Percentiles rank a stretch among this genome's conserved stretches.
Conservation (phyloP, 169 alveolate genomes). For the Plasmodium billcollinsi region DNA sequence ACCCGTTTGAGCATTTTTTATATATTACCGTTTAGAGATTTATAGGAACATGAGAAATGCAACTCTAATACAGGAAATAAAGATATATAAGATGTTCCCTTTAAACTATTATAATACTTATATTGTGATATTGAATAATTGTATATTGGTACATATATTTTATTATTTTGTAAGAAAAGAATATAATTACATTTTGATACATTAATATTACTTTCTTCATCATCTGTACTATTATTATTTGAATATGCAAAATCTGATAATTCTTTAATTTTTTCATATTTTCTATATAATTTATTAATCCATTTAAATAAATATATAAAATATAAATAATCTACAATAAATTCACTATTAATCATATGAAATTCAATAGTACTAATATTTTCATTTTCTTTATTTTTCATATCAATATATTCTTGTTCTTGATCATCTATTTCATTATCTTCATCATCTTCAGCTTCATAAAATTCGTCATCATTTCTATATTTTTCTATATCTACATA, state of each 20-base stretch:
- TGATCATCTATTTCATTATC: constrained; percentile 19
- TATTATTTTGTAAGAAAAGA: constrained; percentile 49
- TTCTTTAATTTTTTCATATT: constrained; percentile 25
- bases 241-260: constrained; percentile 20
- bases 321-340: constrained; percentile 53
- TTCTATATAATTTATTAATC: constrained; percentile 19
- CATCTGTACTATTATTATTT: background rate
- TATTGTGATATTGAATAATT: constrained; percentile 34
- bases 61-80: constrained; percentile 31
- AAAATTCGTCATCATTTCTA: background rate
- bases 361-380: constrained; percentile 35
- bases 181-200: constrained; percentile 18
- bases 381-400: constrained; percentile 16
- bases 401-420: constrained; percentile 18
- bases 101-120: constrained; percentile 25
- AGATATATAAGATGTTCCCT: constrained; percentile 23
- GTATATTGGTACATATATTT: constrained; percentile 45
- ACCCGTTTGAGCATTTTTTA: background rate
- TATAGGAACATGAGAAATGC: constrained; percentile 49
- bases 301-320: constrained; percentile 28
- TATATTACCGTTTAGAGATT: constrained; percentile 20
- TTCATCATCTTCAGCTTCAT: constrained; percentile 5
- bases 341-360: constrained; percentile 24
- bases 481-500: background rate
- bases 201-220: constrained; percentile 3